A percentile compares a stretch with the other conserved stretches of the same genome.
Evolutionary conservation across 2,329 filamentous ascomycete genomes (phyloP).

Genomic region (Ophiostoma ulmi): DNA sequence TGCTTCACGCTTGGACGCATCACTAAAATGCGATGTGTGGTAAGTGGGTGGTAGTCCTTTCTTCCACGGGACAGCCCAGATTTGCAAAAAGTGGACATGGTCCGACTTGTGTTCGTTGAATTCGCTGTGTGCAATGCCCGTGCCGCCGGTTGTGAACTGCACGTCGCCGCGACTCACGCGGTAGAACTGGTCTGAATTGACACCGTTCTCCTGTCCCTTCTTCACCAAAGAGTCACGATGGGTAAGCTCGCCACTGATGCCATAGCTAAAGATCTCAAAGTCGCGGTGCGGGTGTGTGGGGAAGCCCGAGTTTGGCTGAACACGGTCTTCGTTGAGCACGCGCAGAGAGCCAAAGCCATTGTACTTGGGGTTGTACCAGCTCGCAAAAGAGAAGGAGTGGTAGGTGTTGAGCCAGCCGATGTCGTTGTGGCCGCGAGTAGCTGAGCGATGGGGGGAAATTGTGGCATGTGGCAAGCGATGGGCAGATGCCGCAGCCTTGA

Average conservation of each 20-base stretch:
- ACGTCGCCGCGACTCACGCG: conserved; percentile 74
- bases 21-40: conserved; percentile 66
- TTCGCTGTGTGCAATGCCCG: conserved; percentile 73
- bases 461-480: conserved; percentile 64
- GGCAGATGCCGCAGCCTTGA: conserved; percentile 41
- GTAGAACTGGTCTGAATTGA: conserved; percentile 58
- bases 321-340: conserved; percentile 85
- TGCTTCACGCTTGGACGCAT: conserved; percentile 58
- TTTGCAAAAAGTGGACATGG: conserved; percentile 79
- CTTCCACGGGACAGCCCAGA: conserved; percentile 79
- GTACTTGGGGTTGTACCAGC: conserved; percentile 62
- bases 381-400: conserved; percentile 80
- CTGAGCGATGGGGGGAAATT: conserved; percentile 68
- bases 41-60: conserved; percentile 67
- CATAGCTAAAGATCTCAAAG: conserved; percentile 86
- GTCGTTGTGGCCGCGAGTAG: conserved; percentile 67
- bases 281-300: conserved; percentile 80
- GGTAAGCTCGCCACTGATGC: conserved; percentile 78
- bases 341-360: conserved; percentile 69
- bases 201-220: conserved; percentile 56
- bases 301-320: conserved; percentile 68
- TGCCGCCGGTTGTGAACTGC: conserved; percentile 86
- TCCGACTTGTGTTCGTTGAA: conserved; percentile 68
- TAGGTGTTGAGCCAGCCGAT: conserved; percentile 86
- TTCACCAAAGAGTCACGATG: conserved; percentile 81